Evolutionary conservation across 306 rosid genomes (phyloP), one percentile per base, ranked within the genome.

Genomic region (Prunus campanulata): DNA sequence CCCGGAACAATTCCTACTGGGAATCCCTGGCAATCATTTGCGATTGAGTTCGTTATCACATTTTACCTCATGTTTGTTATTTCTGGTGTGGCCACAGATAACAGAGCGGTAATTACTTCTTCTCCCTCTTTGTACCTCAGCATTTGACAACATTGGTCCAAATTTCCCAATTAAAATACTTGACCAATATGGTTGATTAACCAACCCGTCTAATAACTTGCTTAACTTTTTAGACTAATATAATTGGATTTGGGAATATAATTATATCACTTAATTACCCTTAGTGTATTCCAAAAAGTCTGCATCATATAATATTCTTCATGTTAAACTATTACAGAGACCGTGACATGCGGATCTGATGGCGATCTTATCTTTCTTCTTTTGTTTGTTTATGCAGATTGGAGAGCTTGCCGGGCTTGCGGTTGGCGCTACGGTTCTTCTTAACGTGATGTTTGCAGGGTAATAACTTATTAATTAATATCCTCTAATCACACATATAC

Each of bases 401-500:
- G 98, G 98, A 27, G 97, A 92, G 82, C 85, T 95, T 78, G 97
- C 97, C 5, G 98, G 98, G 13, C 79, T 91, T 51, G 97, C 97
- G 3, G 78, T 94, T 22, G 98, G 98, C 11, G 71, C 91, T 20
- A 90, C 97, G 0, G 81, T 94, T 63, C 89, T 94, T 30, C 86
- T 94, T n/a, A 89, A 91, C 64, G 97, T 90, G 56, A 49, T 92
- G 79, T 82, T 92, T 79, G 82, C 91, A 56, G 97, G 91, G 98
- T 95, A 87, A 49, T 25, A 19, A 24, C 62, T 59, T 15, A 16
- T 35, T 13, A 20, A 30, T 39, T 10, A 35, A 35, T 35, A 35
- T 70, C 11, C 12, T 8, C 20, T 77, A 16, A 71, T 2, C 6
- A 10, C 25, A 42, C 61, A 13, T 35, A 39, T 39, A 1, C 44